Conservation (phyloP, 805 yeast species). For the Hanseniaspora clermontiae region DNA sequence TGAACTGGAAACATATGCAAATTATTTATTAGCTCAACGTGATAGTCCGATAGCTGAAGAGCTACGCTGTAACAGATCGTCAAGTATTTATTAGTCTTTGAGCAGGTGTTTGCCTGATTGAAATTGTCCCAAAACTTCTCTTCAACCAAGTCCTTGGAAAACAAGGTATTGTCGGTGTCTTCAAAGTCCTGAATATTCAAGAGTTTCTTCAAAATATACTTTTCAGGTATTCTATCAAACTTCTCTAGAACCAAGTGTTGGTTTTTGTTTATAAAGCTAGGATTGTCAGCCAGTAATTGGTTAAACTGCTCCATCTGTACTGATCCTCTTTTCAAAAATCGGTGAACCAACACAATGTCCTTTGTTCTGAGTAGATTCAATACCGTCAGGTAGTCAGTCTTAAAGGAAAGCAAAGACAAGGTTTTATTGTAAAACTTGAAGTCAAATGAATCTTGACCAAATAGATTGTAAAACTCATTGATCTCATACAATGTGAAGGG, state of each 20-base stretch:
- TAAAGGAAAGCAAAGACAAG: background rate
- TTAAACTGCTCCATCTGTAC: slow-evolving; percentile 2
- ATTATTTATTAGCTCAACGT: background rate
- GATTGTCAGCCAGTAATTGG: background rate
- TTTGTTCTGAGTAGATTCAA: slow-evolving; percentile 5
- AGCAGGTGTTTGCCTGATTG: slow-evolving; percentile 7
- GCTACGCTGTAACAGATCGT: slow-evolving; percentile 1
- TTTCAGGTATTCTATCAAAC: slow-evolving; percentile 10
- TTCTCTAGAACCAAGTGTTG: background rate
- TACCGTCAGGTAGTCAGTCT: background rate
- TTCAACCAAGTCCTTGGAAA: slow-evolving; percentile 6
- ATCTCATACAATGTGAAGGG: slow-evolving; percentile 5
- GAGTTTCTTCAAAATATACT: slow-evolving; percentile 1
- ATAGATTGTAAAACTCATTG: background rate
- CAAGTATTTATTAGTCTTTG: slow-evolving; percentile 7
- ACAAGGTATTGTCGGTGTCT: background rate
- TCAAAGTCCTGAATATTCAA: background rate
- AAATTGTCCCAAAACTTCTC: slow-evolving; percentile 11
- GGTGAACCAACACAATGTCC: background rate
- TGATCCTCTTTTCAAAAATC: background rate
- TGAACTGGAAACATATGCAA: slow-evolving; percentile 7
- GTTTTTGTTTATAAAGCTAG: background rate
- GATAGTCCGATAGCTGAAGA: background rate
- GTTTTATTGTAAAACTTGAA: background rate
- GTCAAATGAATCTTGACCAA: background rate